Percentiles rank a stretch among this genome's conserved stretches.
Evolutionary conservation across 768 basidiomycete species (phyloP).

Genomic region (Lactarius sp.): DNA sequence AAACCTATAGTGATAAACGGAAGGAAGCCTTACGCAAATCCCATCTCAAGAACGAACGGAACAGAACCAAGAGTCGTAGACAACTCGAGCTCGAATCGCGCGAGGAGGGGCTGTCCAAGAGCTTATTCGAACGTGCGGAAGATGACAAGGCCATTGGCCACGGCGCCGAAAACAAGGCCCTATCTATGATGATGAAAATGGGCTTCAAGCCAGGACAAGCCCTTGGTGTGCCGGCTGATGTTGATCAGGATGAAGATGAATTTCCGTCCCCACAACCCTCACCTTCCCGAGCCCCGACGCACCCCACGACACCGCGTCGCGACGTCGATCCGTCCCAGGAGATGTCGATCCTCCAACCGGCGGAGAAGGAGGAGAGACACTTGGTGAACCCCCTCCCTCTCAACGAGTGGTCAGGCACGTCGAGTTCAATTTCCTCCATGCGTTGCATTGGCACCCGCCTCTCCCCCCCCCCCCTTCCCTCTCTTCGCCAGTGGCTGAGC

Average conservation of each 20-base stretch:
- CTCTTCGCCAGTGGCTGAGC: too few species aligned
- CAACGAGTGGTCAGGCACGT: conserved; percentile 77
- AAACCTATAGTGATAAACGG: conserved; percentile 67
- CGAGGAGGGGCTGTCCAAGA: conserved; percentile 73
- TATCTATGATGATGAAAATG: conserved; percentile 93
- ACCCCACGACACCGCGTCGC: not conserved
- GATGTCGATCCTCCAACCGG: not conserved
- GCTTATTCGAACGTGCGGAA: conserved; percentile 72
- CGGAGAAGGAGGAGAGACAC: conserved; percentile 33
- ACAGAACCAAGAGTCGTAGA: conserved; percentile 56
- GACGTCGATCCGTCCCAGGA: conserved; percentile 6
- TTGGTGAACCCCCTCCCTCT: conserved; percentile 66
- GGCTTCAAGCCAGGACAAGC: conserved; percentile 84
- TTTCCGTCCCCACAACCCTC: conserved; percentile 11
- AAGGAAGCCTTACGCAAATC: conserved; percentile 57
- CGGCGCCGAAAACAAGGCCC: conserved; percentile 62
- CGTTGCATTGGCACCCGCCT: not conserved
- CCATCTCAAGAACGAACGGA: conserved; percentile 61
- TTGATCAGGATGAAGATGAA: not conserved
- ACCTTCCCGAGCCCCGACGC: not conserved
- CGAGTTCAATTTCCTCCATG: not conserved
- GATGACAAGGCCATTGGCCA: conserved; percentile 51
- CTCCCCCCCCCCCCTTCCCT: not conserved
- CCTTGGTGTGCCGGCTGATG: conserved; percentile 47
- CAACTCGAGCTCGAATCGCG: conserved; percentile 71